These are phyloP conservation scores for Wolfiporia cocos DNA, from an alignment of 1,284 basidiomycete genomes.

Conservation along the genomic window DNA sequence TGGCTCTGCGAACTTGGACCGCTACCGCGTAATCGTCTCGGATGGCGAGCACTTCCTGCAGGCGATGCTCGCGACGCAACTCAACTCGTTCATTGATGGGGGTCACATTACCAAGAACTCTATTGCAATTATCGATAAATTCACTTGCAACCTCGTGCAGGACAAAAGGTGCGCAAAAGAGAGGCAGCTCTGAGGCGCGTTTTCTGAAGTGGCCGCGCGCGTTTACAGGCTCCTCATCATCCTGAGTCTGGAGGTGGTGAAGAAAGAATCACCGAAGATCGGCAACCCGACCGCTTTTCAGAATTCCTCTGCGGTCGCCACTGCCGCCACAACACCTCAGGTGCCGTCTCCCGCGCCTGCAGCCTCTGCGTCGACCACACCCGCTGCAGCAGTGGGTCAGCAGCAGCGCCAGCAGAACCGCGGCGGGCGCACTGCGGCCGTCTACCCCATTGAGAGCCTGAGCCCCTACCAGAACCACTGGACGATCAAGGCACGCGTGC, in stretches of 20 bases:
- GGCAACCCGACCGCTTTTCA: conserved; percentile 52
- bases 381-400: conserved; percentile 5
- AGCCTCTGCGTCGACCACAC: conserved; percentile 7
- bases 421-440: conserved; percentile 32
- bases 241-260: conserved; percentile 62
- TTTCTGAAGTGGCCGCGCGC: background rate
- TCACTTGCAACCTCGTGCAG: conserved; percentile 83
- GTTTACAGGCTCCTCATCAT: conserved; percentile 76
- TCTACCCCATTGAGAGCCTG: conserved; percentile 90
- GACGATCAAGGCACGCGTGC: conserved; percentile 96
- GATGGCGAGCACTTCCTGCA: conserved; percentile 84
- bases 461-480: conserved; percentile 98
- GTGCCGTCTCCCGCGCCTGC: conserved; percentile 20
- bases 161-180: conserved; percentile 60
- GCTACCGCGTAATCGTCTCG: conserved; percentile 71
- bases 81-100: conserved; percentile 73
- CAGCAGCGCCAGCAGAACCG: conserved; percentile 21
- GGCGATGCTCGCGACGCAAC: conserved; percentile 92
- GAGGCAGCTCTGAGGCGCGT: background rate
- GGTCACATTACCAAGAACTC: conserved; percentile 69
- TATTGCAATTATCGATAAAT: conserved; percentile 70
- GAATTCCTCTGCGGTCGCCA: conserved; percentile 19
- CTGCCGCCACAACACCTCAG: conserved; percentile 19
- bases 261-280: conserved; percentile 58
- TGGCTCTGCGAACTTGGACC: conserved; percentile 36